These are phyloP conservation scores for Gossypium arboreum DNA, from an alignment of 345 rosid genomes.

Conservation along the genomic window DNA sequence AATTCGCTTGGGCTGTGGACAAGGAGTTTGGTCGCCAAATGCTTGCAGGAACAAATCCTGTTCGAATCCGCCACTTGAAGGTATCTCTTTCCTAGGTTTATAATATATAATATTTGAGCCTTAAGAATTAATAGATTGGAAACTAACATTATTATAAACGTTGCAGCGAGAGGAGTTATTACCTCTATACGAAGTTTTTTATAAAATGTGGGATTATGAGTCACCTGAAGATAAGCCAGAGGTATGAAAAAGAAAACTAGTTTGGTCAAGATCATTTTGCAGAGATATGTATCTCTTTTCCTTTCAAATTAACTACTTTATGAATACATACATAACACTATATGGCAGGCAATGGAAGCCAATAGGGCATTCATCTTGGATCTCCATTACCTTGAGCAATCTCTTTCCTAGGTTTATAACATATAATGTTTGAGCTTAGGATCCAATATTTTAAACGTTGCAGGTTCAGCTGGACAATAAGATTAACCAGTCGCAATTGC, in stretches of 20 bases:
- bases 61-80: slow-evolving; percentile 38
- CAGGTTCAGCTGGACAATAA: too few relatives aligned
- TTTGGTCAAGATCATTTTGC: too few relatives aligned
- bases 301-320: too few relatives aligned
- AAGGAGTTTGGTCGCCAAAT: slow-evolving; percentile 55
- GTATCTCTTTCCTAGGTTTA: slow-evolving; percentile 15
- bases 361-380: slow-evolving; percentile 44
- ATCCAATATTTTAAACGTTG: too few relatives aligned
- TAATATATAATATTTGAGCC: neutral
- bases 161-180: neutral
- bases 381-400: slow-evolving; percentile 60
- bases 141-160: neutral
- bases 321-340: too few relatives aligned
- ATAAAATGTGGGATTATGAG: too few relatives aligned
- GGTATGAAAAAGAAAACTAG: too few relatives aligned
- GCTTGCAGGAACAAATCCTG: slow-evolving; percentile 64
- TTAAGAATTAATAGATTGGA: neutral
- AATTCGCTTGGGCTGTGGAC: slow-evolving; percentile 41
- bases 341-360: too few relatives aligned
- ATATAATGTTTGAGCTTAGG: too few relatives aligned
- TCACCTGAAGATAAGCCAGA: too few relatives aligned
- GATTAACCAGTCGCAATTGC: fast-evolving
- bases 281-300: too few relatives aligned
- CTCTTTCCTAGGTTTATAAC: slow-evolving; percentile 5
- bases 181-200: fast-evolving